A percentile compares a stretch with the other conserved stretches of the same genome.
phyloP scores from a whole-genome alignment of 176 grass and related monocot genomes.

The Miscanthus lutarioriparius region DNA sequence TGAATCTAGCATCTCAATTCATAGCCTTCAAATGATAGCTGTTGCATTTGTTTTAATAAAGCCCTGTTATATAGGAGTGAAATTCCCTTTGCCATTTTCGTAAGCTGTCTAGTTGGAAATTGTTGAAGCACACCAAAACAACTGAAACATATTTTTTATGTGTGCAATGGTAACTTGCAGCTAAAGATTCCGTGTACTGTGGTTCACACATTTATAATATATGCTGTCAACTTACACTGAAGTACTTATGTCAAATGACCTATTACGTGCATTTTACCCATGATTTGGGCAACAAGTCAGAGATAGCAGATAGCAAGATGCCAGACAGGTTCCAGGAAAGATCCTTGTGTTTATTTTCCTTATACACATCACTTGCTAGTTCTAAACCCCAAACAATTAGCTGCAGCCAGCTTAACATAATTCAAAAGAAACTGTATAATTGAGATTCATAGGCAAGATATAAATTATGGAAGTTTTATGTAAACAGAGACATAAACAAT shows the following conservation, averaged over 20 bases:
- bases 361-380: background rate
- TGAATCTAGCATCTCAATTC: background rate
- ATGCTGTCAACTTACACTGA: background rate
- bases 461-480: background rate
- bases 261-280: background rate
- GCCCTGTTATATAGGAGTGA: background rate
- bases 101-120: background rate
- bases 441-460: background rate
- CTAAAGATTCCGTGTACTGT: background rate
- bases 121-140: background rate
- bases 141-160: background rate
- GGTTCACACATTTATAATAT: background rate
- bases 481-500: slow-evolving; percentile 1
- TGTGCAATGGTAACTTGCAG: slow-evolving; percentile 1
- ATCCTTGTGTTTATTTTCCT: background rate
- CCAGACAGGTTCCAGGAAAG: background rate
- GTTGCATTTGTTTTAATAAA: background rate
- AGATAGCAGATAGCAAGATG: background rate
- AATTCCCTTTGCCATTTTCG: background rate
- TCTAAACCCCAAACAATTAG: background rate
- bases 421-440: background rate
- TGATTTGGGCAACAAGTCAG: background rate
- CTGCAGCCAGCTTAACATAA: background rate
- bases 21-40: background rate
- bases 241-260: background rate